Base-by-base conservation (phyloP, 306 rosid species). In the Biancaea sappan region DNA sequence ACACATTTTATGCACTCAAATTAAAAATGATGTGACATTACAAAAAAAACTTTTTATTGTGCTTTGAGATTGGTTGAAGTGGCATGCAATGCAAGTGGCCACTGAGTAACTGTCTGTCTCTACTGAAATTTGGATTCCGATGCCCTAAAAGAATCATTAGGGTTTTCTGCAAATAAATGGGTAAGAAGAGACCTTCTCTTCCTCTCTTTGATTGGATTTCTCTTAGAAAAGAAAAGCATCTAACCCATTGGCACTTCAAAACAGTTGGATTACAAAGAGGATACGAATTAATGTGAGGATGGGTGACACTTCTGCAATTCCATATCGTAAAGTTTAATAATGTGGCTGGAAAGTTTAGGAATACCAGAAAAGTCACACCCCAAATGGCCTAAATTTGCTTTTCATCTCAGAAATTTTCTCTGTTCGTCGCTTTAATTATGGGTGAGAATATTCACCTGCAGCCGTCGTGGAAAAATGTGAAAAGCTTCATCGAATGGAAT, bases 291-390 rank as follows among this genome's bases (percentile, higher is more conserved):
- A 66, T n/a, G n/a, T n/a, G n/a, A 4, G 52, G 68, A 14, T 14
- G 79, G 29, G 50, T 19, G 65, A 66, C 37, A 65, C 70, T 73
- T 77, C 47, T 63, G 59, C 80, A 80, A 80, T 54, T 67, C 64
- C 19, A 66, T 43, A 74, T 57, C 75, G 66, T n/a, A n/a, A n/a
- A n/a, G n/a, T n/a, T n/a, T n/a, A n/a, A n/a, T n/a, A n/a, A n/a
- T n/a, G n/a, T 28, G 71, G 86, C 72, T 81, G 84, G 83, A 82
- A 79, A 85, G 84, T 69, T 64, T 63, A 13, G 41, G 82, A 85
- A 85, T 85, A 76, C 72, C 26, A 69, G 19, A 72, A 82, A 69
- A 79, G 80, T 67, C 73, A 60, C 54, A 10, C 37, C 59, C 44
- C 57, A 57, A 65, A 71, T 71, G 26, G 26, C 75, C 56, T 48